These are phyloP conservation scores for Cladorrhinum sp. DNA, from an alignment of 2,329 filamentous ascomycete genomes.

Conservation along the genomic window DNA sequence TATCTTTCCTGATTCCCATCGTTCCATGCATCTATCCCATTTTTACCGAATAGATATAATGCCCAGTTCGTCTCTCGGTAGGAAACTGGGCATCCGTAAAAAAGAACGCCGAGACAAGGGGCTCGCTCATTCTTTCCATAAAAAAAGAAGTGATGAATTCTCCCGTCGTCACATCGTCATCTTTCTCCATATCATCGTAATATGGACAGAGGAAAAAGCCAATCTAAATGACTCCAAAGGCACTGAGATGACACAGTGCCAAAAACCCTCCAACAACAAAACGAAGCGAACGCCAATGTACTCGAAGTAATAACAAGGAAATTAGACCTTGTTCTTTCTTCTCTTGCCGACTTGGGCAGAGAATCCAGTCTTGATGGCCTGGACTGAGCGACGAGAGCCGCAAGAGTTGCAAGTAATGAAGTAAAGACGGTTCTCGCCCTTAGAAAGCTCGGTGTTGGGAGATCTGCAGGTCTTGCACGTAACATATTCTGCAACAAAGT, in stretches of 20 bases:
- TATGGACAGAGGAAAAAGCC: background rate
- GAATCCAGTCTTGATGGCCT: conserved; percentile 99
- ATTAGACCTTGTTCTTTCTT: conserved; percentile 86
- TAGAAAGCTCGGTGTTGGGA: conserved; percentile 92
- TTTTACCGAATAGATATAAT: background rate
- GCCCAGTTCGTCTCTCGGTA: background rate
- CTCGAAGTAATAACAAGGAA: conserved; percentile 12
- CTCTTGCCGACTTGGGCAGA: conserved; percentile 98
- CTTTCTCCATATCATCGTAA: background rate
- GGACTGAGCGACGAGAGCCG: conserved; percentile 80
- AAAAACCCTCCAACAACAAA: conserved; percentile 6
- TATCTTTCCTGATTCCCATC: background rate
- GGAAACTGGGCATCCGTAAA: background rate
- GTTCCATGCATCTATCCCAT: background rate
- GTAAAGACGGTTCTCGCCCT: conserved; percentile 98
- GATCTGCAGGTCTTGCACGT: conserved; percentile 98
- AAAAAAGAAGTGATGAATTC: background rate
- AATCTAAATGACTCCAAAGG: background rate
- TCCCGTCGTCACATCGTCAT: background rate
- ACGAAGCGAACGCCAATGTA: conserved; percentile 12
- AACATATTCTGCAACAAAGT: conserved; percentile 75
- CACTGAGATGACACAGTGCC: background rate
- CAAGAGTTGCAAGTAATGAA: conserved; percentile 97
- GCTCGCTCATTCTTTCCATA: background rate
- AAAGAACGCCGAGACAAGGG: background rate